phyloP scores from a whole-genome alignment of 441 rosid genomes.

The Aquilaria agallochum region DNA sequence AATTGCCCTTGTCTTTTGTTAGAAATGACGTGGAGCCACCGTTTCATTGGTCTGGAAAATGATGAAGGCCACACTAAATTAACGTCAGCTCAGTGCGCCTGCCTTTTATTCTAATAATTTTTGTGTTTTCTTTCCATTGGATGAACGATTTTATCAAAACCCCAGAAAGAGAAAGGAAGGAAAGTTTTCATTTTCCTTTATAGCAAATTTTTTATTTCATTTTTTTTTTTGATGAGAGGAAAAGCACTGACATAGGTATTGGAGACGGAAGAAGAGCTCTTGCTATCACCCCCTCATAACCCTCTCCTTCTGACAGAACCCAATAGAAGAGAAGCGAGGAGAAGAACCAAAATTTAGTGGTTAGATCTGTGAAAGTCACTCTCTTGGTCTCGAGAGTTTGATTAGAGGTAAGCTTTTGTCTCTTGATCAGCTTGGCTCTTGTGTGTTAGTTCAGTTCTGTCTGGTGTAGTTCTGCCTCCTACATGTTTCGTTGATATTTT shows the following conservation, averaged over 20 bases:
- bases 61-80: constrained; percentile 16
- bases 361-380: constrained; percentile 34
- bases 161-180: constrained; percentile 2
- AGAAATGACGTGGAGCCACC: constrained; percentile 17
- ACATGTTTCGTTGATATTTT: constrained; percentile 6
- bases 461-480: constrained; percentile 4
- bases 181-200: neutral
- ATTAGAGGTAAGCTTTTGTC: constrained; percentile 33
- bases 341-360: neutral
- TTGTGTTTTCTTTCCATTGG: constrained; percentile 26
- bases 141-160: constrained; percentile 42
- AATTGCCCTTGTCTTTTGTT: neutral
- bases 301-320: constrained; percentile 23
- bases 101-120: constrained; percentile 17
- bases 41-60: constrained; percentile 16
- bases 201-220: constrained; percentile 5
- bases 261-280: constrained; percentile 54
- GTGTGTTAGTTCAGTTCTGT: neutral
- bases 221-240: constrained; percentile 30
- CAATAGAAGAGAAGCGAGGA: neutral
- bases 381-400: constrained; percentile 15
- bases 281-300: constrained; percentile 13
- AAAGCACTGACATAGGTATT: constrained; percentile 41
- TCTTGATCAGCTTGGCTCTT: constrained; percentile 10
- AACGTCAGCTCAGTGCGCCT: constrained; percentile 25